These are phyloP conservation scores for Calcarisporium arbuscula DNA, from an alignment of 2,329 filamentous ascomycete species.

Conservation along the genomic window DNA sequence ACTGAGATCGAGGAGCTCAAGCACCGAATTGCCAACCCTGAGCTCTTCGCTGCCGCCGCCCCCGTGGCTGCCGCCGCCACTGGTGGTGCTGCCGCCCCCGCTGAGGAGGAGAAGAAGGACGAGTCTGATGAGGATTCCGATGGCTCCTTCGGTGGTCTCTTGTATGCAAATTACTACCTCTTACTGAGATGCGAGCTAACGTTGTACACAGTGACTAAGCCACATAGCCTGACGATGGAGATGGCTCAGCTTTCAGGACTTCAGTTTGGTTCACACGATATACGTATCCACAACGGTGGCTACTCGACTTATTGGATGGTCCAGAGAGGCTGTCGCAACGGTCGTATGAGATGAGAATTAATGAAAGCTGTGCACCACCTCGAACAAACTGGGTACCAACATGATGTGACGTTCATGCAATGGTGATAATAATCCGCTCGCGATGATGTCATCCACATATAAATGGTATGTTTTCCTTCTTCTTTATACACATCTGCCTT, in stretches of 20 bases:
- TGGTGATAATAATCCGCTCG: background rate
- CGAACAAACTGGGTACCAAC: background rate
- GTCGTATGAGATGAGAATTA: constrained; percentile 23
- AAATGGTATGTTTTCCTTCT: constrained; percentile 38
- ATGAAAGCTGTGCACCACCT: constrained; percentile 18
- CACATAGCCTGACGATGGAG: constrained; percentile 29
- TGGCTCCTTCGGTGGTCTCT: constrained; percentile 75
- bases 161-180: constrained; percentile 49
- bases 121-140: constrained; percentile 65
- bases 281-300: constrained; percentile 30
- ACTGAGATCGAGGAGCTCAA: constrained; percentile 95
- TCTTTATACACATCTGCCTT: constrained; percentile 16
- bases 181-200: constrained; percentile 30
- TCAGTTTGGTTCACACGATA: constrained; percentile 40
- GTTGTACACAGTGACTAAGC: constrained; percentile 44
- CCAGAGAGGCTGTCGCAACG: constrained; percentile 30
- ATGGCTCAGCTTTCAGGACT: constrained; percentile 32
- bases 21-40: constrained; percentile 98
- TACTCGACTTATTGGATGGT: constrained; percentile 45
- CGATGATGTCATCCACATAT: background rate
- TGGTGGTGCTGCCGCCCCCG: constrained; percentile 43
- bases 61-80: constrained; percentile 60
- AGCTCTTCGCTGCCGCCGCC: constrained; percentile 82
- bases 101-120: constrained; percentile 59
- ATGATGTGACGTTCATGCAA: constrained; percentile 1